Percentiles rank a stretch among this genome's conserved stretches.
phyloP scores from a whole-genome alignment of 306 rosid genomes.

The Sechiopsis laciniata region DNA sequence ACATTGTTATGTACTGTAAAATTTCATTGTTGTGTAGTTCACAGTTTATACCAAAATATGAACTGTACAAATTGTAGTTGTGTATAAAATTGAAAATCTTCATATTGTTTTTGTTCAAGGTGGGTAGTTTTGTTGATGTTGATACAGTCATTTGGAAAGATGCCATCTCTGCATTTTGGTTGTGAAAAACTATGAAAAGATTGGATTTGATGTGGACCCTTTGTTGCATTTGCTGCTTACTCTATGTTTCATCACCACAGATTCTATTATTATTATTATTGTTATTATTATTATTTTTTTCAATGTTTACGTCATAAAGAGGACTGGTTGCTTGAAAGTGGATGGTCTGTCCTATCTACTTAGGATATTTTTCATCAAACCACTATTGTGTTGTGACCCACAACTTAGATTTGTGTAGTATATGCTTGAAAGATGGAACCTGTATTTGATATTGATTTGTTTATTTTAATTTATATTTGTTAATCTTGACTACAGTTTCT shows the following conservation, averaged over 20 bases:
- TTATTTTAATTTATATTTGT: not conserved
- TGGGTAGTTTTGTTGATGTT: not conserved
- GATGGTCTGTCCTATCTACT: not conserved
- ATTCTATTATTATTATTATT: not conserved
- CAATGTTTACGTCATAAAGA: not conserved
- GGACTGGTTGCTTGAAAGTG: not conserved
- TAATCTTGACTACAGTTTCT: no score
- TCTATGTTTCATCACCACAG: slow-evolving; percentile 9
- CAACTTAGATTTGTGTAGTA: not conserved
- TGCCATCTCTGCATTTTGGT: slow-evolving; percentile 18
- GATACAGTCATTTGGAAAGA: slow-evolving; percentile 5
- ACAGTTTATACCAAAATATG: slow-evolving; percentile 13
- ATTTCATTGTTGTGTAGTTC: slow-evolving; percentile 12
- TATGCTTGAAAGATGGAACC: not conserved
- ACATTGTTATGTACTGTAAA: slow-evolving; percentile 14
- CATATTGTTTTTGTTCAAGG: slow-evolving; percentile 1
- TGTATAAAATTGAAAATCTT: slow-evolving; percentile 19
- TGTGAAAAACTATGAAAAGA: not conserved
- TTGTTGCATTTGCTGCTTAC: not conserved
- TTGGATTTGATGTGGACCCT: slow-evolving; percentile 2
- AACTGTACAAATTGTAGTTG: slow-evolving; percentile 21
- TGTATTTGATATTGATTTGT: not conserved
- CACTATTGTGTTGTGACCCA: not conserved
- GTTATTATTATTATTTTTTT: not conserved
- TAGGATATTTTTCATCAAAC: not conserved